Conservation (phyloP, 345 rosid genomes). For the Raphanus sativus region DNA sequence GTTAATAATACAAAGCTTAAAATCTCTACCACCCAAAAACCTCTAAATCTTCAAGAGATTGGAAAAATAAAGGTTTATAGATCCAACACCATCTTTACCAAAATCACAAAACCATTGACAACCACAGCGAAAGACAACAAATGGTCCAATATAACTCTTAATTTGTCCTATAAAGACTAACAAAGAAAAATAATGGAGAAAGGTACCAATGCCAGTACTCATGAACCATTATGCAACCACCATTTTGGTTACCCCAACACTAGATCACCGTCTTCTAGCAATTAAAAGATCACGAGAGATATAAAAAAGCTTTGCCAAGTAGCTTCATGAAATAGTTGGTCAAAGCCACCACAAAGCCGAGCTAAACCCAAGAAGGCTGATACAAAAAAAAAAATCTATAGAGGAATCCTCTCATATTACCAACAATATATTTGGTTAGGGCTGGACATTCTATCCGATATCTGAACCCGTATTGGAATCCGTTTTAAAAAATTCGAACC, state of each 20-base stretch:
- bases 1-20: not conserved
- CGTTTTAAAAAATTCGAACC: too few species aligned
- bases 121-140: not conserved
- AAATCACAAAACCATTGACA: not conserved
- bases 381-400: not conserved
- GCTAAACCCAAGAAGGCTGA: not conserved
- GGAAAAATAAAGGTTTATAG: not conserved
- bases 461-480: too few species aligned
- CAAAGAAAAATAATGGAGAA: not conserved
- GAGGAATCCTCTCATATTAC: not conserved
- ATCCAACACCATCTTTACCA: not conserved
- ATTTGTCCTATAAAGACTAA: not conserved
- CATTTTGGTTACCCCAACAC: not conserved
- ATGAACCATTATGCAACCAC: not conserved
- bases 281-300: not conserved
- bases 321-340: not conserved
- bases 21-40: not conserved
- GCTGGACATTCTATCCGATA: too few species aligned
- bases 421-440: not conserved
- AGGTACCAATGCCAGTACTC: not conserved
- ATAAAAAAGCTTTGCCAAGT: not conserved
- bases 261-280: not conserved
- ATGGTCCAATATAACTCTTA: not conserved
- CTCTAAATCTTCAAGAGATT: not conserved
- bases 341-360: not conserved